Evolutionary conservation across 495 filamentous ascomycete species (phyloP).

Genomic region (Clohesyomyces aquaticus): DNA sequence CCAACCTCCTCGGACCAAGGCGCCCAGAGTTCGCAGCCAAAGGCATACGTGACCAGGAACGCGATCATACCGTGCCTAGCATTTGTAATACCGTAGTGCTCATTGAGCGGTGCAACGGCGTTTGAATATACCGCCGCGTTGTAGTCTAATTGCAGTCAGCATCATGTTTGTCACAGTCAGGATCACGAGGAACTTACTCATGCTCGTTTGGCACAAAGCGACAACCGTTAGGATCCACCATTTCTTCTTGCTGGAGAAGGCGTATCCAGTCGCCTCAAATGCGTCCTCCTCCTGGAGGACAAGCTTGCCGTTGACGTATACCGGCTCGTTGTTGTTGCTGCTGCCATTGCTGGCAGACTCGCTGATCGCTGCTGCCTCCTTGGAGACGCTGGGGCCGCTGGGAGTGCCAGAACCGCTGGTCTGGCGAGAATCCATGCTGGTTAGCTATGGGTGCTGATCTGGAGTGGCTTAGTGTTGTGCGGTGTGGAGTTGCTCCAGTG

Average conservation of each 20-base stretch:
- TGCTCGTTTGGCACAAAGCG: constrained; percentile 16
- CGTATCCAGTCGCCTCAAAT: constrained; percentile 11
- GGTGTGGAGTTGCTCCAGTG: too few species aligned
- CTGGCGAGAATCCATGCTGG: background rate
- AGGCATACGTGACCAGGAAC: constrained; percentile 74
- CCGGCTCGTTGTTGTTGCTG: too few species aligned
- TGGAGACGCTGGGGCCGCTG: background rate
- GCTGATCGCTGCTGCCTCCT: background rate
- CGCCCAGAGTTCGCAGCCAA: constrained; percentile 81
- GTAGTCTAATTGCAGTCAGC: constrained; percentile 49
- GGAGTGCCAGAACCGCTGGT: background rate
- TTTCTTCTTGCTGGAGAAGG: constrained; percentile 18
- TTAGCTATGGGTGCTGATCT: background rate
- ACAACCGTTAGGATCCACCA: constrained; percentile 18
- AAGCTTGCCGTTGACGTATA: constrained; percentile 3
- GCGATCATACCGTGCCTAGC: constrained; percentile 68
- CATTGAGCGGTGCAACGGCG: constrained; percentile 62
- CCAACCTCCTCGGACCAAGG: constrained; percentile 75
- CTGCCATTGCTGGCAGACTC: background rate
- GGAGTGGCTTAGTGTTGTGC: too few species aligned
- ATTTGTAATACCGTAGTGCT: constrained; percentile 63
- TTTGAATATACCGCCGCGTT: constrained; percentile 75
- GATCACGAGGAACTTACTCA: background rate
- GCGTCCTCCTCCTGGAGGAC: constrained; percentile 14
- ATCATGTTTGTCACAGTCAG: background rate